A percentile compares a stretch with the other conserved stretches of the same genome.
phyloP scores from a whole-genome alignment of 306 rosid species.

The Elaeagnus macrophylla region DNA sequence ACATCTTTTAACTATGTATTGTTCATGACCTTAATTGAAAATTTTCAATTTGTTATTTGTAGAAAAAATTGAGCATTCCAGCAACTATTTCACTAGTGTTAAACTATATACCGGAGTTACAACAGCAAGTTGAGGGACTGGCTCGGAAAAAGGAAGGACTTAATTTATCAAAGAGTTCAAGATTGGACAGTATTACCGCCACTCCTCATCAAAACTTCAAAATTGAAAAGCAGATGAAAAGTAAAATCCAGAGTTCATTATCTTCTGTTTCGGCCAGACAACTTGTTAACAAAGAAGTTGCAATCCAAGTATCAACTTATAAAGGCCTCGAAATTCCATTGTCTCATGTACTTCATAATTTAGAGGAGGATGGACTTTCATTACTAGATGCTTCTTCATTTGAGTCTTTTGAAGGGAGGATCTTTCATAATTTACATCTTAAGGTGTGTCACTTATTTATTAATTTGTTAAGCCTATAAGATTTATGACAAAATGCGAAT shows the following conservation, averaged over 20 bases:
- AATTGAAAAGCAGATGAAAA: conserved; percentile 1
- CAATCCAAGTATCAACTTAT: conserved; percentile 44
- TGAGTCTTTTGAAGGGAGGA: conserved; percentile 40
- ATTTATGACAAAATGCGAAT: too few species aligned
- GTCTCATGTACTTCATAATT: conserved; percentile 32
- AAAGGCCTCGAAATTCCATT: conserved; percentile 19
- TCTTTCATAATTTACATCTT: conserved; percentile 47
- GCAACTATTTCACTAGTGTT: conserved; percentile 41
- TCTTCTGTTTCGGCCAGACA: conserved; percentile 37
- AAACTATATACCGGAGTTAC: conserved; percentile 57
- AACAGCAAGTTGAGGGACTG: conserved; percentile 39
- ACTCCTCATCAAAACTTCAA: conserved; percentile 9
- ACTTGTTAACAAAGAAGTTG: conserved; percentile 37
- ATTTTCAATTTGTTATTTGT: not conserved
- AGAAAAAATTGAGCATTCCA: conserved; percentile 64
- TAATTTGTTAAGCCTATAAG: too few species aligned
- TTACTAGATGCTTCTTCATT: conserved; percentile 54
- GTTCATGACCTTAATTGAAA: too few species aligned
- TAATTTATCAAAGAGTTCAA: conserved; percentile 15
- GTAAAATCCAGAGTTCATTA: conserved; percentile 6
- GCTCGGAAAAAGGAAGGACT: conserved; percentile 40
- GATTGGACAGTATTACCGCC: too few species aligned
- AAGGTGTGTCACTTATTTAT: conserved; percentile 24
- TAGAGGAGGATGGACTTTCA: conserved; percentile 41
- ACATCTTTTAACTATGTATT: too few species aligned